A percentile compares a stretch with the other conserved stretches of the same genome.
phyloP scores from a whole-genome alignment of 495 filamentous ascomycete genomes.

The Polyplosphaeria fusca region DNA sequence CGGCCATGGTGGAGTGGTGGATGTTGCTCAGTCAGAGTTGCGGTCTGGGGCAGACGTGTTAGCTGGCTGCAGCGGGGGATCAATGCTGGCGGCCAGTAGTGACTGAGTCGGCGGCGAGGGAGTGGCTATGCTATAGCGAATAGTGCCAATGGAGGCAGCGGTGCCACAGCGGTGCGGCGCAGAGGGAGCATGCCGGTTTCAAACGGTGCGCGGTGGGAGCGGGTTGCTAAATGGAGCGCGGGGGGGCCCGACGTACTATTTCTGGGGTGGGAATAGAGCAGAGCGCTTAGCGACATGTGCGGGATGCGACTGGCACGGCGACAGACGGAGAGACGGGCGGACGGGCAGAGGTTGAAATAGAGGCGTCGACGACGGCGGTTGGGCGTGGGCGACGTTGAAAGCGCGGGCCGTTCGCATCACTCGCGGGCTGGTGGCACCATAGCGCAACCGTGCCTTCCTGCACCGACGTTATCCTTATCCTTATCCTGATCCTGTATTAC shows the following conservation, averaged over 20 bases:
- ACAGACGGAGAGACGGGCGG: background rate
- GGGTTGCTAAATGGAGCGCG: slow-evolving; percentile 13
- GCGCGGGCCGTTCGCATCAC: too few species aligned
- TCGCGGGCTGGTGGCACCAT: too few species aligned
- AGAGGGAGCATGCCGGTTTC: slow-evolving; percentile 18
- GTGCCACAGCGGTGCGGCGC: slow-evolving; percentile 12
- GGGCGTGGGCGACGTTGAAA: background rate
- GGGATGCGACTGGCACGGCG: background rate
- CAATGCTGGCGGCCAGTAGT: slow-evolving; percentile 3
- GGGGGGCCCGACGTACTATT: slow-evolving; percentile 11
- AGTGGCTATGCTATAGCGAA: slow-evolving; percentile 9
- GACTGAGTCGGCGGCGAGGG: slow-evolving; percentile 4
- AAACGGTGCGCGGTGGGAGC: background rate
- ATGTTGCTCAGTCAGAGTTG: background rate
- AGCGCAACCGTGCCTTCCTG: too few species aligned
- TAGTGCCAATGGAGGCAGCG: too few species aligned
- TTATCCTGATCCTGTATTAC: too few species aligned
- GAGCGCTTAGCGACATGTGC: slow-evolving; percentile 5
- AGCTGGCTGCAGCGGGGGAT: slow-evolving; percentile 9
- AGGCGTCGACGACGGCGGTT: background rate
- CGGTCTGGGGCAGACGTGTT: background rate
- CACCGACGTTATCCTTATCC: too few species aligned
- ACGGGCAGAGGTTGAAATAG: background rate
- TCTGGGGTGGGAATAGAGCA: background rate
- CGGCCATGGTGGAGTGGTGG: slow-evolving; percentile 6